Evolutionary conservation across 306 rosid species (phyloP).

Genomic region (Quercus cerris): DNA sequence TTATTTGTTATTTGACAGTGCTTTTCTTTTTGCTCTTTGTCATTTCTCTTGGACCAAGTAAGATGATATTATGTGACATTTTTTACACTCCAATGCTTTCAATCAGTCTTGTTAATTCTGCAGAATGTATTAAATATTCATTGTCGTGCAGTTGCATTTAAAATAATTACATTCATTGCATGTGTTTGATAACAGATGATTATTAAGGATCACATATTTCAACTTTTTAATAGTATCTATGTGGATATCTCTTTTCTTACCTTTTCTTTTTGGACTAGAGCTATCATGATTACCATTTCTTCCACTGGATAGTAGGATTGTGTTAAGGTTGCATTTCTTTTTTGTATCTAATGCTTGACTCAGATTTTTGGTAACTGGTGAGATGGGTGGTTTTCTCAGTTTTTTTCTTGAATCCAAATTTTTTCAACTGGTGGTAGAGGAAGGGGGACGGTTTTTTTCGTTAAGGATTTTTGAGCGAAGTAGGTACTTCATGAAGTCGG

Average conservation of each 20-base stretch:
- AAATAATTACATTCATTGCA: neutral
- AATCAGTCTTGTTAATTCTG: neutral
- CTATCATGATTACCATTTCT: neutral
- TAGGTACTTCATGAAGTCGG: too few relatives aligned
- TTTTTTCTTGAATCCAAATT: too few relatives aligned
- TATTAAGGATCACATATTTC: neutral
- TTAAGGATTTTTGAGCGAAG: too few relatives aligned
- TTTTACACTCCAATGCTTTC: neutral
- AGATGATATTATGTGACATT: neutral
- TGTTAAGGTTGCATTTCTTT: too few relatives aligned
- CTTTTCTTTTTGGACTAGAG: neutral
- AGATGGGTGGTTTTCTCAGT: too few relatives aligned
- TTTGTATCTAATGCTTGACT: too few relatives aligned
- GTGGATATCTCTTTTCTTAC: neutral
- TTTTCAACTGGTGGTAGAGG: too few relatives aligned
- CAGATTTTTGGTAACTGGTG: too few relatives aligned
- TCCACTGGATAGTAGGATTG: slow-evolving; percentile 9
- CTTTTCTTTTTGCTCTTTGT: neutral
- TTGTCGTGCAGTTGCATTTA: neutral
- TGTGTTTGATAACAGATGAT: neutral
- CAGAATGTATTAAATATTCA: neutral
- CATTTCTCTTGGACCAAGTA: neutral
- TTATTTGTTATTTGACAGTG: neutral
- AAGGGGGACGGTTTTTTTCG: too few relatives aligned
- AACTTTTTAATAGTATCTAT: neutral